Conservation (phyloP, 75 land plant genomes). For the Cryptomeria japonica region DNA sequence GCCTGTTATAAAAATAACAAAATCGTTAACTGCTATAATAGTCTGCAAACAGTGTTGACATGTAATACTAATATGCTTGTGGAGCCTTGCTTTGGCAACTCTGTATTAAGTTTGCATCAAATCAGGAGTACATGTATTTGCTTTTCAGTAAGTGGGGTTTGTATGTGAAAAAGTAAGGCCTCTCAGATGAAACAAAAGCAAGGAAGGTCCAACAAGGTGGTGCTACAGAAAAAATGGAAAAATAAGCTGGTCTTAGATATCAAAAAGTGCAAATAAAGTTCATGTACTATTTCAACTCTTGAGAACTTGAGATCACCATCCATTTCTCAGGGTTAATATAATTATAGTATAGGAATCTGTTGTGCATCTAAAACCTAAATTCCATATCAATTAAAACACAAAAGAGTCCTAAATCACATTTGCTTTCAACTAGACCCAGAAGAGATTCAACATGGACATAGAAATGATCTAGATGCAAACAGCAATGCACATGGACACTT, state of each 20-base stretch:
- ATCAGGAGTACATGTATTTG: neutral
- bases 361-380: neutral
- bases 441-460: neutral
- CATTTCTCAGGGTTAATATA: neutral
- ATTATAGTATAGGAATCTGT: neutral
- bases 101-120: neutral
- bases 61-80: neutral
- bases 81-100: neutral
- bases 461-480: neutral
- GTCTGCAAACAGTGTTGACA: neutral
- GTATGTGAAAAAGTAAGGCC: neutral
- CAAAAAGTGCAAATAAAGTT: neutral
- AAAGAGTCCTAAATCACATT: neutral
- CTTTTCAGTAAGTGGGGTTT: neutral
- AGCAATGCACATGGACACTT: neutral
- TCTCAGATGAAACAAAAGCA: neutral
- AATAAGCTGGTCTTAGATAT: neutral
- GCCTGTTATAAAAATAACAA: neutral
- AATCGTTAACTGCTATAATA: neutral
- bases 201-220: neutral
- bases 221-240: neutral
- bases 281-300: neutral
- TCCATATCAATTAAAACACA: neutral
- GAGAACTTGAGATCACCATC: neutral
- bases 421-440: neutral